These are phyloP conservation scores for Exophiala alcalophila DNA, from an alignment of 2,329 filamentous ascomycete genomes.

Conservation along the genomic window DNA sequence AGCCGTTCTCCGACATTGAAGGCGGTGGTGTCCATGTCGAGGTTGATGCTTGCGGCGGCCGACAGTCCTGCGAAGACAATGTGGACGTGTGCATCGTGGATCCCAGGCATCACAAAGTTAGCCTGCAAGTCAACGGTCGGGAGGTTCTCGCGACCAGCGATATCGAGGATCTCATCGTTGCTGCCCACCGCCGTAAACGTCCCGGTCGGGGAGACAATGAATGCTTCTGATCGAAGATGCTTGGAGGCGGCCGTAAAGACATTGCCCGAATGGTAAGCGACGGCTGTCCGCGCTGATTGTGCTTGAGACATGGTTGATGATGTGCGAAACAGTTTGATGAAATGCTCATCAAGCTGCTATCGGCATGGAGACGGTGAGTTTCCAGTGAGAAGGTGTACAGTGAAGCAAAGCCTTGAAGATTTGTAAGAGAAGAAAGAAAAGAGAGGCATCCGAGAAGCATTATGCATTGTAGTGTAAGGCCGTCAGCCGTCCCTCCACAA, in stretches of 20 bases:
- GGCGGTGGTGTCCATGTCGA: conserved; percentile 4
- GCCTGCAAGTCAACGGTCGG: conserved; percentile 3
- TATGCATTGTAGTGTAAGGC: too few species aligned
- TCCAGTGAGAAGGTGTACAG: too few species aligned
- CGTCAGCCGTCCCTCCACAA: too few species aligned
- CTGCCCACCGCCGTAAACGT: conserved; percentile 8
- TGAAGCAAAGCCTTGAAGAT: too few species aligned
- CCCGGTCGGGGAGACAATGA: conserved; percentile 11
- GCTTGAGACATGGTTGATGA: too few species aligned
- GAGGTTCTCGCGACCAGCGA: conserved; percentile 7
- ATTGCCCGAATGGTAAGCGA: conserved; percentile 12
- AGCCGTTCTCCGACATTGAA: conserved; percentile 10
- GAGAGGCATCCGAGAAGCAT: too few species aligned
- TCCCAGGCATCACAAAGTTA: conserved; percentile 17
- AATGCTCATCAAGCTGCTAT: too few species aligned
- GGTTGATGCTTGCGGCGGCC: conserved; percentile 2
- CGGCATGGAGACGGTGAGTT: too few species aligned
- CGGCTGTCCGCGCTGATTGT: too few species aligned
- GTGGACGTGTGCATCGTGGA: conserved; percentile 18
- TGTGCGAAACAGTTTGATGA: too few species aligned
- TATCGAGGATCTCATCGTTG: conserved; percentile 10
- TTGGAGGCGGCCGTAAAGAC: conserved; percentile 8
- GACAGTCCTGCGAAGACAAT: conserved; percentile 8
- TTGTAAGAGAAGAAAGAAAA: too few species aligned
- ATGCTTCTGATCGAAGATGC: conserved; percentile 8